Base-by-base conservation (phyloP, 106 monocot species). In the Allium fistulosum region DNA sequence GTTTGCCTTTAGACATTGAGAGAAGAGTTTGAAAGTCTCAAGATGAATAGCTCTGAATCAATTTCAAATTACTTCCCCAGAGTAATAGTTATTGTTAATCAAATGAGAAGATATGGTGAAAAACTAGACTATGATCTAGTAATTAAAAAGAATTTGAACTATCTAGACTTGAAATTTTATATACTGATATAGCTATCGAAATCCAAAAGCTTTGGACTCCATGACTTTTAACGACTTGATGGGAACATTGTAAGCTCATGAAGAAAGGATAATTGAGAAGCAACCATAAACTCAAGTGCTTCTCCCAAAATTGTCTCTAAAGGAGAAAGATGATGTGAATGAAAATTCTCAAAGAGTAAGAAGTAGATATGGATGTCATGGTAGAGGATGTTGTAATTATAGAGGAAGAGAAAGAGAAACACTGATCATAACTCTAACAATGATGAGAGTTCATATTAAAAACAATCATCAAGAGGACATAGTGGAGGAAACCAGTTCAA, bases 71-170 rank as follows among this genome's bases (percentile, higher is more conserved):
- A 75, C 53, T 75, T 17, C 22, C 56, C 17, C 15, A 13, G 9
- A 52, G 26, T 68, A 10, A 27, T 22, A 37, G 4, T 47, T 1
- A 13, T 66, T 6, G 6, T 46, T 7, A 65, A 74, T 37, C 47
- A 66, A n/a, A 67, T 68, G 58, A 75, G 46, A 47, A 67, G 60
- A 51, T 67, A 68, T 46, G 27, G 49, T 9, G 48, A 75, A 51
- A 50, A 28, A 5, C 1, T 67, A 12, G 58, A 74, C n/a, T 53
- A 65, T 26, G 26, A 50, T 6, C 3, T 11, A 9, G 22, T 75
- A 13, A 51, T 59, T 7, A 12, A 68, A n/a, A 75, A 68, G 46
- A 11, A 51, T 11, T 68, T 22, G 6, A 46, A 52, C 59, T 45
- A 1, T 65, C 68, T 14, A n/a, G n/a, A 52, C 6, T 27, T 17